Percentiles rank a stretch among this genome's conserved stretches.
Evolutionary conservation across 2,329 filamentous ascomycete genomes (phyloP).

Genomic region (Hypoxylon sp.): DNA sequence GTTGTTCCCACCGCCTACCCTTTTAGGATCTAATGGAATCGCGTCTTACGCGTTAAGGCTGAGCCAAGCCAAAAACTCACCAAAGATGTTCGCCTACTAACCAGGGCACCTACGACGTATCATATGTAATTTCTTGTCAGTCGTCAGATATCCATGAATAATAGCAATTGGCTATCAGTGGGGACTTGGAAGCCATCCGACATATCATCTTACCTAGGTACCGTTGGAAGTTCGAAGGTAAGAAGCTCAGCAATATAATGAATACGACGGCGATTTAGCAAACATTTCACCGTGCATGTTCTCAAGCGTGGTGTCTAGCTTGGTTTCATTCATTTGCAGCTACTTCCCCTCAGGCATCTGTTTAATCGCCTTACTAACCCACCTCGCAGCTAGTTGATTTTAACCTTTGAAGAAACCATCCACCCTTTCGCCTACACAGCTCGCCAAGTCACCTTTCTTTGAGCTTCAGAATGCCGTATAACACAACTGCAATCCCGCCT

Average conservation of each 20-base stretch:
- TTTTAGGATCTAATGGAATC: constrained; percentile 45
- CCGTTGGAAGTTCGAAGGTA: too few relatives aligned
- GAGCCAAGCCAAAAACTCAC: not conserved
- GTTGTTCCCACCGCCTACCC: constrained; percentile 27
- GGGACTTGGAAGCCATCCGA: not conserved
- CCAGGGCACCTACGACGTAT: too few relatives aligned
- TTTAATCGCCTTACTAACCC: not conserved
- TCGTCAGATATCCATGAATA: not conserved
- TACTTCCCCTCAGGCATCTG: not conserved
- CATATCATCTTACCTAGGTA: not conserved
- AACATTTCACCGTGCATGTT: too few relatives aligned
- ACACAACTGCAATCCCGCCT: constrained; percentile 84
- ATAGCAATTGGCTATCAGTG: not conserved
- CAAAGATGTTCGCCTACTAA: not conserved
- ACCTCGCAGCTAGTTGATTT: not conserved
- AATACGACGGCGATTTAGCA: not conserved
- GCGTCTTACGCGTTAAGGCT: constrained; percentile 46
- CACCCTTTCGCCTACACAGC: not conserved
- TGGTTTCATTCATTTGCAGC: not conserved
- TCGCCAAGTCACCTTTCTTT: not conserved
- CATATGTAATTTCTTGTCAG: not conserved
- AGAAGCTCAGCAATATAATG: not conserved
- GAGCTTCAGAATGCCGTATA: constrained; percentile 79
- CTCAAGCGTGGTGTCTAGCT: too few relatives aligned
- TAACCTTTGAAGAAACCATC: not conserved